These are phyloP conservation scores for Scleroderma bovista DNA, from an alignment of 768 basidiomycete genomes.

Conservation along the genomic window DNA sequence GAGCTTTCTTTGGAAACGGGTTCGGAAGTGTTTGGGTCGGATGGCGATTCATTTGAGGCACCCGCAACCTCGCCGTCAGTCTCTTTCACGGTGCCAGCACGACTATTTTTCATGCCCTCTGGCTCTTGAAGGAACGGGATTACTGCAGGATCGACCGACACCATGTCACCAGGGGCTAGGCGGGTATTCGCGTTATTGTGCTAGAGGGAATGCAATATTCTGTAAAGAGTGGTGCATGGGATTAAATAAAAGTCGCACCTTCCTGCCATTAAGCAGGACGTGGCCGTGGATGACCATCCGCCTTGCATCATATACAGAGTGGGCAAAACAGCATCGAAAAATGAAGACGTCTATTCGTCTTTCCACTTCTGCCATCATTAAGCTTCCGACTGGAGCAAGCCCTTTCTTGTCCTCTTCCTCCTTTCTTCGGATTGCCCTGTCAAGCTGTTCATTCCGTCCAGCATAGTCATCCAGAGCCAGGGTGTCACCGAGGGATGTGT, in stretches of 20 bases:
- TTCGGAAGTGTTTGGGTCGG: not conserved
- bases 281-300: constrained; percentile 81
- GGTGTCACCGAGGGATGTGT: constrained; percentile 31
- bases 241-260: constrained; percentile 47
- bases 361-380: constrained; percentile 97
- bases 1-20: constrained; percentile 1
- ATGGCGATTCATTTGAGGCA: not conserved
- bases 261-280: constrained; percentile 84
- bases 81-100: constrained; percentile 3
- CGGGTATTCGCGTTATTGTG: constrained; percentile 81
- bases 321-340: constrained; percentile 83
- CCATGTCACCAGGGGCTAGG: constrained; percentile 90
- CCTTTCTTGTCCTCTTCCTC: constrained; percentile 53
- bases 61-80: not conserved
- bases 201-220: constrained; percentile 36
- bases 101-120: constrained; percentile 11
- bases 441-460: constrained; percentile 39
- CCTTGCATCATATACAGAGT: constrained; percentile 87
- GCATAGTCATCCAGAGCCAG: constrained; percentile 54
- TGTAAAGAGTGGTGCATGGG: not conserved
- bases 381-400: constrained; percentile 85
- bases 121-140: constrained; percentile 64
- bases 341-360: constrained; percentile 88
- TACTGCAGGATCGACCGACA: constrained; percentile 77
- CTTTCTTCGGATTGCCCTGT: constrained; percentile 39